Base-by-base conservation (phyloP, 192 early-diverging fungal genomes). In the Podochytrium sp. region DNA sequence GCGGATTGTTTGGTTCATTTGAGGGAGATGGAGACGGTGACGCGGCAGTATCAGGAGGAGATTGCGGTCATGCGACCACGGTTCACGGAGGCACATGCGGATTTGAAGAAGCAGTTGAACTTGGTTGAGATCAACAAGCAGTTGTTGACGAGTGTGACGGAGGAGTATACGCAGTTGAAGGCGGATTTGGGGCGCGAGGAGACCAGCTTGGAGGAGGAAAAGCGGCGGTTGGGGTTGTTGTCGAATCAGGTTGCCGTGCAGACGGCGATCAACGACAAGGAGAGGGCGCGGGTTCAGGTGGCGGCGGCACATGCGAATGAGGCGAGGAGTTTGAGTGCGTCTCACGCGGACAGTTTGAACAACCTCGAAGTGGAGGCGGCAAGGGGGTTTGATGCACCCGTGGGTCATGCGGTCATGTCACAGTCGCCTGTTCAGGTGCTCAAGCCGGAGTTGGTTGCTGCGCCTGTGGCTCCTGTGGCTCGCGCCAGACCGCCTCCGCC, bases 101-200 rank as follows among this genome's bases (percentile, higher is more conserved):
- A 92, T 25, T 75, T 82, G n/a, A 84, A 83, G 52, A 80, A 88
- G 41, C 89, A 91, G 53, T 77, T 83, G 56, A 81, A 87, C 55
- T 66, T 87, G 51, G 61, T 90, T 4, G 90, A 90, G 76, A 86
- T 93, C 64, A 90, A 91, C 52, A 80, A 83, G 41, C 81, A 90
- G 52, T 83, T 90, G 59, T 74, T 92, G 6, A 72, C 80, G 1
- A 80, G 81, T 41, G 87, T 87, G 27, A 87, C 89, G 32, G 80
- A 78, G 12, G 90, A 93, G 50, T 84, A 90, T 55, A 84, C 91
- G 62, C 81, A 84, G 53, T 57, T 90, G 42, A 76, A 89, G 47
- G 71, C 73, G 20, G 84, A 92, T 29, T 41, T 78, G 35, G 29
- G 76, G 41, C 12, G 59, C 20, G 79, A 79, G 49, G 42, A 59